phyloP scores from a whole-genome alignment of 139 green algal species.

The Haematococcus lacustris region DNA sequence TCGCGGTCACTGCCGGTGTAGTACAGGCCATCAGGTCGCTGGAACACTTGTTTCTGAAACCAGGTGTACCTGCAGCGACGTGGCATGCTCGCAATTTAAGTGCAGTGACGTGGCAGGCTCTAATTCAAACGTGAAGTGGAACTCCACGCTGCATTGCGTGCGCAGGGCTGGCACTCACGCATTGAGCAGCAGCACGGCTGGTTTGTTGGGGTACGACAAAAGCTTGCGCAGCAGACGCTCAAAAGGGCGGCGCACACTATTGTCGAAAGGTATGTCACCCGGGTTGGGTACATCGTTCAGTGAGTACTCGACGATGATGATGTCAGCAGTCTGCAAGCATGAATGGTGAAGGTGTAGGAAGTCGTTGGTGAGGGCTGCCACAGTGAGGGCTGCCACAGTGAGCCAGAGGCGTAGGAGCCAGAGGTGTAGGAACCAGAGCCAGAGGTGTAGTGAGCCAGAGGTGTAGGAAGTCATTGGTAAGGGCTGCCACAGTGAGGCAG shows the following conservation, averaged over 20 bases:
- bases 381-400: too few species aligned
- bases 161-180: background rate
- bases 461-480: too few species aligned
- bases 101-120: too few species aligned
- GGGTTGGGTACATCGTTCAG: constrained; percentile 21
- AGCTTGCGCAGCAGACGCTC: constrained; percentile 42
- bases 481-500: too few species aligned
- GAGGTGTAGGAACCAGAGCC: too few species aligned
- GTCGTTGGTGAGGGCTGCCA: too few species aligned
- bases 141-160: too few species aligned
- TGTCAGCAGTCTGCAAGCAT: constrained; percentile 10
- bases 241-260: constrained; percentile 16
- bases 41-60: background rate
- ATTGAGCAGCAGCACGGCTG: constrained; percentile 30
- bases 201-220: constrained; percentile 22
- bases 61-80: background rate
- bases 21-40: background rate
- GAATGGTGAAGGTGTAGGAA: background rate
- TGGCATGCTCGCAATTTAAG: too few species aligned
- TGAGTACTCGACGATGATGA: constrained; percentile 33
- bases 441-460: too few species aligned
- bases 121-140: too few species aligned
- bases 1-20: background rate
- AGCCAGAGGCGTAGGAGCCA: too few species aligned
- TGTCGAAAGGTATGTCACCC: constrained; percentile 3